Evolutionary conservation across 2,329 filamentous ascomycete species (phyloP).

Genomic region (Teratosphaeria viscida): DNA sequence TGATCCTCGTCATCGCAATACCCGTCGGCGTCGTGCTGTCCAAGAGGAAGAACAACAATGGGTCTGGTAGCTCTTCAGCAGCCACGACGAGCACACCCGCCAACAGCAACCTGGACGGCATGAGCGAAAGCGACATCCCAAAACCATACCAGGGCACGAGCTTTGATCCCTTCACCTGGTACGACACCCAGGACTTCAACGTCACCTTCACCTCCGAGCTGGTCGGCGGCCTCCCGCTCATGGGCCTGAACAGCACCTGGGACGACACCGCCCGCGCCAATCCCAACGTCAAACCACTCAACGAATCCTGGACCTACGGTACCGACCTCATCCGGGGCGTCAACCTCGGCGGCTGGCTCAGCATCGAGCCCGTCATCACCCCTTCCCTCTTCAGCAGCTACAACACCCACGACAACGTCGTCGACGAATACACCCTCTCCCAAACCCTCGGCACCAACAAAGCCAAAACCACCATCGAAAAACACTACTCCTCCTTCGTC

Average conservation of each 20-base stretch:
- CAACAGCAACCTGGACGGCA: constrained; percentile 36
- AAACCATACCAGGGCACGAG: constrained; percentile 60
- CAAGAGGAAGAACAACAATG: constrained; percentile 26
- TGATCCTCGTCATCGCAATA: constrained; percentile 37
- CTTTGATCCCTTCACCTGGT: constrained; percentile 86
- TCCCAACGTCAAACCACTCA: constrained; percentile 64
- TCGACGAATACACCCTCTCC: constrained; percentile 82
- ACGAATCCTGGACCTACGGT: constrained; percentile 68
- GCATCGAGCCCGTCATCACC: constrained; percentile 88
- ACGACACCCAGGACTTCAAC: constrained; percentile 83
- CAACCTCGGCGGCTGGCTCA: constrained; percentile 89
- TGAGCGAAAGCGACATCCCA: constrained; percentile 35
- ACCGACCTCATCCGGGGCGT: constrained; percentile 75
- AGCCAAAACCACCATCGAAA: constrained; percentile 60
- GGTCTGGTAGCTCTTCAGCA: constrained; percentile 10
- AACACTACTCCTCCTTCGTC: constrained; percentile 84
- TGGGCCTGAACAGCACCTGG: constrained; percentile 79
- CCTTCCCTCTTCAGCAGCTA: constrained; percentile 77
- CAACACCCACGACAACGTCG: constrained; percentile 49
- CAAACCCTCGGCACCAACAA: constrained; percentile 56
- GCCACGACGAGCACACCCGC: constrained; percentile 21
- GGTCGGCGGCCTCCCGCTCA: constrained; percentile 78
- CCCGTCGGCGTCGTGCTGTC: constrained; percentile 37
- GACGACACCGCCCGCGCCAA: constrained; percentile 75
- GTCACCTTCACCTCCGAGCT: constrained; percentile 79